These are phyloP conservation scores for Plantago elongata DNA, from an alignment of 257 asterid genomes.

Conservation along the genomic window DNA sequence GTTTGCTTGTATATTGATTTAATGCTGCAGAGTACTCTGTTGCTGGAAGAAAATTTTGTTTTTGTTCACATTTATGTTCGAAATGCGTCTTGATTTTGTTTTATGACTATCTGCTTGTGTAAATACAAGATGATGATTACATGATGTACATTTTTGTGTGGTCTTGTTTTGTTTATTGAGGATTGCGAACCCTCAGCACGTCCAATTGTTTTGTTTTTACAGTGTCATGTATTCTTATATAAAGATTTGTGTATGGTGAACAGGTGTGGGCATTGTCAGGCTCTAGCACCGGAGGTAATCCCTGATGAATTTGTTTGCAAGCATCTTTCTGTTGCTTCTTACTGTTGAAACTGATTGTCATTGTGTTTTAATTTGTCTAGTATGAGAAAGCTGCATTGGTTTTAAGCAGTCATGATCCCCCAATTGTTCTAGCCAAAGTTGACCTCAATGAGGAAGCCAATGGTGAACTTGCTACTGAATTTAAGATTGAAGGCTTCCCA, in stretches of 20 bases:
- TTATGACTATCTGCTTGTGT: no score
- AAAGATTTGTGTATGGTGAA: constrained; percentile 10
- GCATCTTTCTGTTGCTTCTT: no score
- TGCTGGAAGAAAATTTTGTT: no score
- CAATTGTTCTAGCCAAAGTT: constrained; percentile 65
- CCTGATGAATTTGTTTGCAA: background rate
- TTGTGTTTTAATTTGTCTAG: constrained; percentile 22
- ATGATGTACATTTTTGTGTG: no score
- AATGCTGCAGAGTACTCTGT: no score
- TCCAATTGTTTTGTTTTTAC: background rate
- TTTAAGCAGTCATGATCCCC: constrained; percentile 68
- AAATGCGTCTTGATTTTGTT: no score
- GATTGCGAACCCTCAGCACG: background rate
- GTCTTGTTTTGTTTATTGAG: background rate
- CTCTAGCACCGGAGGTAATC: constrained; percentile 62
- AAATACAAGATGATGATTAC: no score
- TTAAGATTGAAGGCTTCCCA: constrained; percentile 69
- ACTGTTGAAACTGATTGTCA: constrained; percentile 2
- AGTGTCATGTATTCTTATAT: constrained; percentile 3
- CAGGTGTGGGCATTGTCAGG: constrained; percentile 80
- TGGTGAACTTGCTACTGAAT: constrained; percentile 47
- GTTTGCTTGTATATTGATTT: no score
- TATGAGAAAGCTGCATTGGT: constrained; percentile 74
- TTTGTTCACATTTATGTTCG: no score
- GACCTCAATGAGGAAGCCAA: constrained; percentile 61